Conservation (phyloP, 176 grass and related monocot genomes). For the Oryza coarctata region DNA sequence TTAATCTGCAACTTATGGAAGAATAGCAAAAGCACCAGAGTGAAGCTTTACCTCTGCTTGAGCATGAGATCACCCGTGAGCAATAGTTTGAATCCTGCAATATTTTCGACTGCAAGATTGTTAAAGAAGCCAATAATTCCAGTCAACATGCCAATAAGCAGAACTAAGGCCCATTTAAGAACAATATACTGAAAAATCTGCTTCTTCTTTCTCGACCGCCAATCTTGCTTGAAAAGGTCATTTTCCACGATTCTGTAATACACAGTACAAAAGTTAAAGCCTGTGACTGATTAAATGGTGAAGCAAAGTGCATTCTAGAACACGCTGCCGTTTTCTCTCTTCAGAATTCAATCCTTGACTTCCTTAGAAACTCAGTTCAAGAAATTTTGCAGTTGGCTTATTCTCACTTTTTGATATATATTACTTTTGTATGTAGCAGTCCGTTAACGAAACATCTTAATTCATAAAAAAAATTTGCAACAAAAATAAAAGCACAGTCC, state of each 20-base stretch:
- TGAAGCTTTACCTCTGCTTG: slow-evolving; percentile 65
- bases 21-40: slow-evolving; percentile 16
- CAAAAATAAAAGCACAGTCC: not conserved
- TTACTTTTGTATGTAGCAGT: not conserved
- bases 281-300: not conserved
- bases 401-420: slow-evolving; percentile 20
- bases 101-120: slow-evolving; percentile 95
- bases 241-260: slow-evolving; percentile 82
- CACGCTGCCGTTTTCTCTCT: not conserved
- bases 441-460: not conserved
- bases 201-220: slow-evolving; percentile 81
- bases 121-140: slow-evolving; percentile 88
- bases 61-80: slow-evolving; percentile 84
- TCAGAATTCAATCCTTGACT: not conserved
- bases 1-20: not conserved
- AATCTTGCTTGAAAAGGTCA: slow-evolving; percentile 94
- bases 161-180: slow-evolving; percentile 83
- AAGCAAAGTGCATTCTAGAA: not conserved
- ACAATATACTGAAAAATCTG: slow-evolving; percentile 95
- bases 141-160: slow-evolving; percentile 80
- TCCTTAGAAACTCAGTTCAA: not conserved
- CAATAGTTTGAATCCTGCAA: slow-evolving; percentile 86
- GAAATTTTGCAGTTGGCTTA: not conserved
- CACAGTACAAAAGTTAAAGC: not conserved
- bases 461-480: not conserved